phyloP scores from a whole-genome alignment of 73 alveolate genomes.

The Tetrahymena malaccensis region DNA sequence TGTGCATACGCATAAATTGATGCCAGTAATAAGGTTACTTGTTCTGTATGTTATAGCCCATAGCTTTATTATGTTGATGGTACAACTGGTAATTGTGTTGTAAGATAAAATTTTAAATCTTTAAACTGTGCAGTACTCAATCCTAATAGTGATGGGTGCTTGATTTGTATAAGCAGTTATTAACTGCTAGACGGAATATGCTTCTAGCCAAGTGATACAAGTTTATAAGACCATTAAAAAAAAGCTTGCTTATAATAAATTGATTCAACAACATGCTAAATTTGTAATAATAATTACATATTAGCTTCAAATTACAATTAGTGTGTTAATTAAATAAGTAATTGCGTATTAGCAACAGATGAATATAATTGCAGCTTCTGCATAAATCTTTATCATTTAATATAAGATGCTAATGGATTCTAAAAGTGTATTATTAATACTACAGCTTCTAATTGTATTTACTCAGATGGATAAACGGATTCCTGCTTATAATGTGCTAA shows the following conservation, averaged over 20 bases:
- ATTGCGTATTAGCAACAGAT: not conserved
- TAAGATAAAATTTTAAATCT: not conserved
- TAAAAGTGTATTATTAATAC: not conserved
- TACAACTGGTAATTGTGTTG: not conserved
- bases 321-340: not conserved
- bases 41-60: not conserved
- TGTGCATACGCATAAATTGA: not conserved
- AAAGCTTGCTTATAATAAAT: not conserved
- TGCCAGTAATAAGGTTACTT: not conserved
- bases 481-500: not conserved
- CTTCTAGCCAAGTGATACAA: not conserved
- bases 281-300: not conserved
- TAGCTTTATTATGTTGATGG: not conserved
- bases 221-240: not conserved
- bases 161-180: not conserved
- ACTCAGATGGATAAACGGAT: not conserved
- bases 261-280: not conserved
- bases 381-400: not conserved
- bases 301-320: not conserved
- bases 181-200: not conserved
- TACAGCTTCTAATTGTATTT: not conserved
- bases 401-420: not conserved
- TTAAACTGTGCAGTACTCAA: not conserved
- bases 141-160: not conserved
- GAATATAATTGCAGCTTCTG: not conserved